A percentile compares a stretch with the other conserved stretches of the same genome.
phyloP scores from a whole-genome alignment of 495 filamentous ascomycete genomes.

The Penicillium egyptiacum region DNA sequence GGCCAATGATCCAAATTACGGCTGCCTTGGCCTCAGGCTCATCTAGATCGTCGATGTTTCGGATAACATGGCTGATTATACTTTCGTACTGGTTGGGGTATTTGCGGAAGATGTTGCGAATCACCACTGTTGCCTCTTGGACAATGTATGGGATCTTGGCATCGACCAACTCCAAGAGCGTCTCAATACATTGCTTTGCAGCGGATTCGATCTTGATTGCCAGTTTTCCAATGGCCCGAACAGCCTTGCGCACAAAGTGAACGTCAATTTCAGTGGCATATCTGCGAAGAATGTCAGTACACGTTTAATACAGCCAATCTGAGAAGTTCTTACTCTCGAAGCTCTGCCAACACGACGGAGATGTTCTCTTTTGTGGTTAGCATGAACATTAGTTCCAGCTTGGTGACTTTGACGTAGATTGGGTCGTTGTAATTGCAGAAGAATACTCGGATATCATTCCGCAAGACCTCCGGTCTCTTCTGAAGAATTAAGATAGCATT shows the following conservation, averaged over 20 bases:
- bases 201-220: constrained; percentile 99
- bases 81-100: constrained; percentile 98
- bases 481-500: constrained; percentile 96
- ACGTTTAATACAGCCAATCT: not conserved
- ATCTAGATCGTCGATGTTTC: constrained; percentile 94
- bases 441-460: constrained; percentile 97
- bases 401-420: constrained; percentile 99
- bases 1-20: constrained; percentile 99
- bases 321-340: constrained; percentile 68
- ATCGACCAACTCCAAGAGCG: constrained; percentile 86
- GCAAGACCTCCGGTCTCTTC: constrained; percentile 85
- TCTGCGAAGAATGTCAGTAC: constrained; percentile 34
- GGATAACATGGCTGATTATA: constrained; percentile 92
- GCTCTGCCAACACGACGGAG: constrained; percentile 87
- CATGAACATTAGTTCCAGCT: constrained; percentile 99
- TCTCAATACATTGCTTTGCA: constrained; percentile 84
- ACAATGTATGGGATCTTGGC: constrained; percentile 99
- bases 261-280: constrained; percentile 98
- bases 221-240: constrained; percentile 95
- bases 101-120: constrained; percentile 98
- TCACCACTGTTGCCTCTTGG: constrained; percentile 99
- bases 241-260: constrained; percentile 96
- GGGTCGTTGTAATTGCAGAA: constrained; percentile 99
- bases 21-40: constrained; percentile 99
- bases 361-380: constrained; percentile 96